A percentile compares a stretch with the other conserved stretches of the same genome.
Evolutionary conservation across 768 basidiomycete species (phyloP).

Genomic region (Collybiopsis confluens): DNA sequence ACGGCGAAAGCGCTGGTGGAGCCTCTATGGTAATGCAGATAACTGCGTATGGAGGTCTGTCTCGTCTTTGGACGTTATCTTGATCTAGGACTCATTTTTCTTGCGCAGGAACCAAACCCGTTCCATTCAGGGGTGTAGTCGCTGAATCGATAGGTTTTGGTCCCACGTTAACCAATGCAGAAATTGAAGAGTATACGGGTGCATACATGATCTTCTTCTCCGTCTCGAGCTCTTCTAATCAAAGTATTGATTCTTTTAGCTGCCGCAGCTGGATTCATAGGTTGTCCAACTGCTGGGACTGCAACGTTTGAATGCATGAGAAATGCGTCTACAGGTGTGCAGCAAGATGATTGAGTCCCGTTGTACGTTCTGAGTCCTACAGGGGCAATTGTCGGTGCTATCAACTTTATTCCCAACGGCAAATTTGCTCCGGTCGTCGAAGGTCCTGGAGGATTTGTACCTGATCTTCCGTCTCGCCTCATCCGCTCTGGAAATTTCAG

Average conservation of each 20-base stretch:
- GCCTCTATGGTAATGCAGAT: constrained; percentile 42
- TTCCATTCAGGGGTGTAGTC: constrained; percentile 36
- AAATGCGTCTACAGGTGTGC: constrained; percentile 27
- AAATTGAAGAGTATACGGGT: constrained; percentile 30
- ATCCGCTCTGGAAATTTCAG: constrained; percentile 28
- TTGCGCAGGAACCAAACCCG: constrained; percentile 23
- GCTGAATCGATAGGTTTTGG: constrained; percentile 42
- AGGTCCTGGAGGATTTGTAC: constrained; percentile 23
- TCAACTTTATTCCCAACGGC: constrained; percentile 30
- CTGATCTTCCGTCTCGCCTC: constrained; percentile 32
- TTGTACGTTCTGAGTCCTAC: too few relatives aligned
- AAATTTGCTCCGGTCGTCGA: constrained; percentile 27
- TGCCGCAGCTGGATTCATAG: constrained; percentile 23
- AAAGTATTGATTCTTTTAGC: constrained; percentile 13
- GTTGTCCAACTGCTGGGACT: constrained; percentile 23
- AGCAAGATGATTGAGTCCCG: too few relatives aligned
- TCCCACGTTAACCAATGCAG: constrained; percentile 24
- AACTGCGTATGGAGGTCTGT: constrained; percentile 37
- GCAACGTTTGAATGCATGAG: constrained; percentile 32
- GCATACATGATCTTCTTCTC: not conserved
- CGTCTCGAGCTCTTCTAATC: not conserved
- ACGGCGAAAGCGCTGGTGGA: constrained; percentile 37
- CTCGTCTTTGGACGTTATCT: not conserved
- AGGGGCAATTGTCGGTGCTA: constrained; percentile 35
- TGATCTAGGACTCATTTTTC: not conserved